Base-by-base conservation (phyloP, 345 rosid species). In the Citrus australasica region DNA sequence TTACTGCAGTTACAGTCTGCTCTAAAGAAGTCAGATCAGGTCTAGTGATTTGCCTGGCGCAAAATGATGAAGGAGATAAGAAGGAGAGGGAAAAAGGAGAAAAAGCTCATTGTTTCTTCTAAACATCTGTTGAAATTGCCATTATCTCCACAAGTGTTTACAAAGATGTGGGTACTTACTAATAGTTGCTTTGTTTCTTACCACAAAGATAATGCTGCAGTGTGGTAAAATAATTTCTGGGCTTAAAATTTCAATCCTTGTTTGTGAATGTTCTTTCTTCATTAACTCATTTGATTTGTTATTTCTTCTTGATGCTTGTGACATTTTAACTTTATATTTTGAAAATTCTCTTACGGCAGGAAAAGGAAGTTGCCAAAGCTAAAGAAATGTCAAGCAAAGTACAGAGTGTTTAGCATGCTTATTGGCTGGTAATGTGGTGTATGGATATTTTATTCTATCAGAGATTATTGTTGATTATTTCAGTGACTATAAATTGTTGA, bases 301-400 rank as follows among this genome's bases (percentile, higher is more conserved):
- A 24, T 6, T 35, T 9, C 40, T 27, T 35, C 37, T 63, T 69
- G 58, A 56, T 79, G 60, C 37, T 16, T 51, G 19, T 32, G 37
- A 28, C 21, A 10, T 37, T 60, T 56, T 80, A 32, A 60, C 7
- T 75, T 8, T n/a, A 66, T 79, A 4, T 67, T 59, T 73, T 46
- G 25, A 75, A 48, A 28, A 42, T 62, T 7, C 69, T 4, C 24
- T 14, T n/a, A 38, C 42, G 78, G 80, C 88, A 88, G 94, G 90
- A 81, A 74, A 89, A 86, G 82, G 87, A 77, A 63, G 73, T 79
- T 67, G 79, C 67, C 67, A 88, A 86, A 73, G 75, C 86, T 13
- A 85, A 90, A 81, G 89, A 86, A 75, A 78, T 83, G 24, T 77
- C 89, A 13, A 79, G 82, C 86, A 86, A 90, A 82, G 79, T 82